Evolutionary conservation across 2,329 filamentous ascomycete genomes (phyloP).

Genomic region (Westerdykella sp.): DNA sequence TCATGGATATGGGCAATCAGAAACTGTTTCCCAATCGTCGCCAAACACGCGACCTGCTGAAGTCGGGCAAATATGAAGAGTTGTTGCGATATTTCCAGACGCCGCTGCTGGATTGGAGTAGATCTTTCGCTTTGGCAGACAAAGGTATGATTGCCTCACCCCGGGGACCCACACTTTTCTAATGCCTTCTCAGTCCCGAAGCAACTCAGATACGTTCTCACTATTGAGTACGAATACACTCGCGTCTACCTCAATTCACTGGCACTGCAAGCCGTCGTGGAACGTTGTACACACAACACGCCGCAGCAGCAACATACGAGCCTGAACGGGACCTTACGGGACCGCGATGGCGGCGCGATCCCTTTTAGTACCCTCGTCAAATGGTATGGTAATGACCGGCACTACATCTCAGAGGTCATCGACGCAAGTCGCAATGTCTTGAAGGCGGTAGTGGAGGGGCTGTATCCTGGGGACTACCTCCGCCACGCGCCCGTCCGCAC

Average conservation of each 20-base stretch:
- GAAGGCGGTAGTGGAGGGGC: slow-evolving; percentile 67
- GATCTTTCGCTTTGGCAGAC: slow-evolving; percentile 70
- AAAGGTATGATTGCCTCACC: slow-evolving; percentile 33
- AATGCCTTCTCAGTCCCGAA: slow-evolving; percentile 42
- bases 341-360: slow-evolving; percentile 39
- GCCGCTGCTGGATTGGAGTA: slow-evolving; percentile 70
- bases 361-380: slow-evolving; percentile 42
- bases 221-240: slow-evolving; percentile 93
- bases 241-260: slow-evolving; percentile 92
- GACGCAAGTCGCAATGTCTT: slow-evolving; percentile 72
- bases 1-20: slow-evolving; percentile 88
- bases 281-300: slow-evolving; percentile 77
- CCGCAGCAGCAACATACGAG: slow-evolving; percentile 29
- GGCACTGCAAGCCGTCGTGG: slow-evolving; percentile 88
- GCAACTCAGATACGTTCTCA: slow-evolving; percentile 67
- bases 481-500: slow-evolving; percentile 78
- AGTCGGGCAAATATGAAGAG: slow-evolving; percentile 75
- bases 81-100: slow-evolving; percentile 76
- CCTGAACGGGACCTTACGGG: slow-evolving; percentile 4
- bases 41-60: slow-evolving; percentile 82
- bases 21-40: slow-evolving; percentile 80
- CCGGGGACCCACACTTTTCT: neutral
- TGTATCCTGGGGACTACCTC: slow-evolving; percentile 67
- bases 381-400: slow-evolving; percentile 54
- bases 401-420: slow-evolving; percentile 64